phyloP scores from a whole-genome alignment of 495 filamentous ascomycete genomes.

The Cairneyella variabilis region DNA sequence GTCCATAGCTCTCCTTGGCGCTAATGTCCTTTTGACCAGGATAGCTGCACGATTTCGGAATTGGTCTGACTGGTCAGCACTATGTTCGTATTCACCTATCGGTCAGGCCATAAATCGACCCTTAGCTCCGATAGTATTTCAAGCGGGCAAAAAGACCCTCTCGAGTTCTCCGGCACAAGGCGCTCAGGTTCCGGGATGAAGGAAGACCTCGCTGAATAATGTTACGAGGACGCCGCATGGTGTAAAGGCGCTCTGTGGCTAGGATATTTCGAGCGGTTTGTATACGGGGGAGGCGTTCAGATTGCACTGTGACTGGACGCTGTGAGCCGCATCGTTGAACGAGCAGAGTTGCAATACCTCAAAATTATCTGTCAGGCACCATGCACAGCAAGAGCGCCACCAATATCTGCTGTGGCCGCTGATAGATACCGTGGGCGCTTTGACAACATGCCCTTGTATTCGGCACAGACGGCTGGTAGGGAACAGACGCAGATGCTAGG shows the following conservation, averaged over 20 bases:
- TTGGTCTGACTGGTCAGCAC: neutral
- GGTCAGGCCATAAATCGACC: neutral
- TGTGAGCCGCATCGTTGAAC: neutral
- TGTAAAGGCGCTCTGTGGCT: no score
- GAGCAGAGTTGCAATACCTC: neutral
- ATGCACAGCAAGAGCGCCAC: neutral
- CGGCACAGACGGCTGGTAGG: neutral
- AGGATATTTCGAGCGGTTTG: neutral
- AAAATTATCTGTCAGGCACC: no score
- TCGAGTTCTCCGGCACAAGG: neutral
- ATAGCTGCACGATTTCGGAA: neutral
- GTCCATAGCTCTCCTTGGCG: neutral
- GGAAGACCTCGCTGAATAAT: no score
- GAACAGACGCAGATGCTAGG: no score
- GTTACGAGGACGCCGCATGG: no score
- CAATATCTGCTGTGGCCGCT: neutral
- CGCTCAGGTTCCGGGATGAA: neutral
- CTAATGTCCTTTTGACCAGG: neutral
- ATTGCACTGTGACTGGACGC: neutral
- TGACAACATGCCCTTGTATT: neutral
- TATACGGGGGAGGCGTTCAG: neutral
- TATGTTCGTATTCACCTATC: neutral
- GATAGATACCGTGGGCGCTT: no score
- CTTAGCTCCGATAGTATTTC: neutral
- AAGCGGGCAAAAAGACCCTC: neutral